Evolutionary conservation across 768 basidiomycete species (phyloP), one percentile per base, ranked within the genome.

Genomic region (Xerocomellus amylosporus): DNA sequence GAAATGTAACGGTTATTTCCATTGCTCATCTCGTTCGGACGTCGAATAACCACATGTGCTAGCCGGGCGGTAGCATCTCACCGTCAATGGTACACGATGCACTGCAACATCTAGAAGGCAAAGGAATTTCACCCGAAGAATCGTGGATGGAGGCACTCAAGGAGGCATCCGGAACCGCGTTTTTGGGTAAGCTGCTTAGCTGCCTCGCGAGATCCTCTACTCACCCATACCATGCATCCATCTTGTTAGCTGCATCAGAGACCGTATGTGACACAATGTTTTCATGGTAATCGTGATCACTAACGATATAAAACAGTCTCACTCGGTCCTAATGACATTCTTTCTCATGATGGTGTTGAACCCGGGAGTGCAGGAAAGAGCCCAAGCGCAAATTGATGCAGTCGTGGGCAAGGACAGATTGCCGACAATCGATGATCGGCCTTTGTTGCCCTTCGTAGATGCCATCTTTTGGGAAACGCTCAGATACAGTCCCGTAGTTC

Each of bases 391-490:
- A 28, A 57, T 60, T 2, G 56, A 65, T 39, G 12, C 46, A 5
- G 51, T 65, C 0, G 55, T 64, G 10, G 56, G 60, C 24, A 64
- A 49, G 31, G 37, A 30, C 19, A 50, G 55, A 8, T 42, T 65
- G 1, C 61, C 58, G 17, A 51, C 36, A 8, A 53, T 55, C 20
- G 49, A 60, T 6, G 56, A 66, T 45, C 43, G 51, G 43, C 31
- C 47, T 4, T 41, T 36, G 14, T 53, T 77, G n/a, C 74, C 73
- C 3, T 75, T 74, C 45, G 64, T 74, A 15, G 63, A 59, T 19
- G 72, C 73, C 4, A 66, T 74, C 22, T 63, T 70, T 5, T 67
- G 69, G 49, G 76, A 76, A 58, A 58, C 26, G 1, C 14, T 41
- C 37, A 48, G 56, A 34, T 53, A 49, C 43, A 40, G n/a, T 9